These are phyloP conservation scores for Solanum chaucha DNA, from an alignment of 257 asterid species.

Conservation along the genomic window DNA sequence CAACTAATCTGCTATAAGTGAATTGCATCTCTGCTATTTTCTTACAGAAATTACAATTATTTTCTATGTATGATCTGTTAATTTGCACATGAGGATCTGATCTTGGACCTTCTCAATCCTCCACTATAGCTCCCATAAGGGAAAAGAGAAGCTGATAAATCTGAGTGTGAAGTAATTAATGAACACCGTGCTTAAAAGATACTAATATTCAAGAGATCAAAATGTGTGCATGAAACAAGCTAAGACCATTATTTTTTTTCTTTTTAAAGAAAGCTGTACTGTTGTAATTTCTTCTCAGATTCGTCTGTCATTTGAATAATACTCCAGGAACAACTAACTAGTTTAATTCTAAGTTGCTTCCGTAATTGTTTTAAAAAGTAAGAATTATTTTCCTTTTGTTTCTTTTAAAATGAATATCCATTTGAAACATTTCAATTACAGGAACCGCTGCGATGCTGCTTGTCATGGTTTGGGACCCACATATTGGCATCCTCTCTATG, in stretches of 20 bases:
- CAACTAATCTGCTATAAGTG: not conserved
- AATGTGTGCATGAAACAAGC: not conserved
- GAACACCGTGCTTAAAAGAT: not conserved
- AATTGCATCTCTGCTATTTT: not conserved
- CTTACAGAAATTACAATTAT: not conserved
- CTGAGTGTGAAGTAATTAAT: not conserved
- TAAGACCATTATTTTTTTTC: not conserved
- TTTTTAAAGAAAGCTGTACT: not conserved
- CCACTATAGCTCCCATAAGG: not conserved
- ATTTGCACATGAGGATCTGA: not conserved
- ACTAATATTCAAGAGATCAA: not conserved
- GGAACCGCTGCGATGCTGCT: slow-evolving; percentile 98
- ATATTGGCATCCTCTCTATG: slow-evolving; percentile 57
- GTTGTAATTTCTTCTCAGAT: not conserved
- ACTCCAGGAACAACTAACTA: not conserved
- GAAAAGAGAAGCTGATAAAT: not conserved
- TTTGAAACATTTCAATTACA: slow-evolving; percentile 23
- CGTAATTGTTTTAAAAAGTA: not conserved
- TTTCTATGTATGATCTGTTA: not conserved
- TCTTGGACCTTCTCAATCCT: not conserved
- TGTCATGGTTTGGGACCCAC: slow-evolving; percentile 86
- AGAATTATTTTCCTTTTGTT: not conserved
- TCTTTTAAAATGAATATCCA: not conserved
- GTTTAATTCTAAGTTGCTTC: not conserved
- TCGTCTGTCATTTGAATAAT: not conserved